Evolutionary conservation across 805 yeast species (phyloP), one percentile per base, ranked within the genome.

Genomic region (Torulaspora quercuum): DNA sequence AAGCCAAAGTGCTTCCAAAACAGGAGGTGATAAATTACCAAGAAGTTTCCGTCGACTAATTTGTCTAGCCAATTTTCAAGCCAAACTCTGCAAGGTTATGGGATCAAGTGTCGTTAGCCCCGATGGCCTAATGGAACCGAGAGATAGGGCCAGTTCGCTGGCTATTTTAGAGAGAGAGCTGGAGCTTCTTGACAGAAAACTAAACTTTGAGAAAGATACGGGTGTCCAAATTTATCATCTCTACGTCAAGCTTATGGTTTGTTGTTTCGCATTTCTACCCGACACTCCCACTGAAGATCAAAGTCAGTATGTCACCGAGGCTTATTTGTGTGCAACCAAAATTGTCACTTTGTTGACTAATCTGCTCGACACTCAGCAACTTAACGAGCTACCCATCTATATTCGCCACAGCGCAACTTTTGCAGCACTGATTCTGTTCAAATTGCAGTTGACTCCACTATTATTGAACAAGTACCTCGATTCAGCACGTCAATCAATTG

Each of bases 401-500:
- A 77, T 88, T 31, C 73, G 97, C 47, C 95, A 88, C 52, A 75
- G 90, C n/a, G 82, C 83, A 19, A 77, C 92, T 0, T 82, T 79
- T 54, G 80, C 89, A 0, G 92, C 89, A 0, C 69, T 88, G 26
- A 69, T 85, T 11, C 65, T 89, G 17, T 89, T 89, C 68, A 76
- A 89, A 48, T 68, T 89, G 26, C 95, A 87, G 52, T 65, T 86
- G 39, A 81, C 94, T 0, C 84, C 94, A 3, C 70, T 78, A 41
- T 67, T 87, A 32, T 59, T 82, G 30, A 50, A 81, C 35, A 59
- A 76, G 56, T 85, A 80, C 53, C 76, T 86, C 26, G 95, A 87
- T 52, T 82, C 94, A 19, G 89, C 95, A 1, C 73, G 97, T 47
- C 96, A 89, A 60, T 83, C 94, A 3, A 84, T 89, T 50, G 96